phyloP scores from a whole-genome alignment of 1,284 basidiomycete genomes.

The Boletellus deceptivus region DNA sequence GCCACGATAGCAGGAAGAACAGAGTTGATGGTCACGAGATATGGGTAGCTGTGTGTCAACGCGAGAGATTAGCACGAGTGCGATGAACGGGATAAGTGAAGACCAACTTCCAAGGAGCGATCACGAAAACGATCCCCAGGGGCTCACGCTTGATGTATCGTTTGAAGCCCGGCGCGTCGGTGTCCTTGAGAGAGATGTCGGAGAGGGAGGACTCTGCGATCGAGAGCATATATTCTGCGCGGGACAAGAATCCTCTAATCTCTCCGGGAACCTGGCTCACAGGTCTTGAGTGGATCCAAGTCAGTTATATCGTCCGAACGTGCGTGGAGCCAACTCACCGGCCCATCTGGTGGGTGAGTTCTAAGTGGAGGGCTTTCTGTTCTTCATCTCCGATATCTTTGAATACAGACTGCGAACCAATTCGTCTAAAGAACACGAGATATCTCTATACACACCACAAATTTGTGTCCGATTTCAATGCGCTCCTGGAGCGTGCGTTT shows the following conservation, averaged over 20 bases:
- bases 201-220: slow-evolving; percentile 77
- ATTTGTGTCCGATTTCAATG: slow-evolving; percentile 70
- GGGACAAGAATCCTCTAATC: slow-evolving; percentile 76
- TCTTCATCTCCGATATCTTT: slow-evolving; percentile 47
- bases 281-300: slow-evolving; percentile 50
- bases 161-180: slow-evolving; percentile 79
- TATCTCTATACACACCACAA: slow-evolving; percentile 54
- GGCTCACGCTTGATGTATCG: slow-evolving; percentile 82
- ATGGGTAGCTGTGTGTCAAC: slow-evolving; percentile 66
- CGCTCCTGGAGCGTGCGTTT: slow-evolving; percentile 68
- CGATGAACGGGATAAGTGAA: background rate
- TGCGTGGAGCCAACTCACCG: slow-evolving; percentile 42
- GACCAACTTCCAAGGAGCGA: slow-evolving; percentile 87
- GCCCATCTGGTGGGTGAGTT: slow-evolving; percentile 81
- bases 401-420: slow-evolving; percentile 63
- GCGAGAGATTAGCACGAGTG: background rate
- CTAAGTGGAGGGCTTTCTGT: slow-evolving; percentile 34
- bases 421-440: background rate
- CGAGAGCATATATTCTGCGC: slow-evolving; percentile 81
- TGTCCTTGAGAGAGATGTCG: slow-evolving; percentile 73
- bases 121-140: slow-evolving; percentile 84
- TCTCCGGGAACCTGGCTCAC: slow-evolving; percentile 77
- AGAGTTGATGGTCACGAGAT: slow-evolving; percentile 86
- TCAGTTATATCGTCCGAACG: slow-evolving; percentile 1
- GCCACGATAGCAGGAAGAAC: slow-evolving; percentile 86